Base-by-base conservation (phyloP, 495 filamentous ascomycete genomes). In the Hypoxylon subgilvum region DNA sequence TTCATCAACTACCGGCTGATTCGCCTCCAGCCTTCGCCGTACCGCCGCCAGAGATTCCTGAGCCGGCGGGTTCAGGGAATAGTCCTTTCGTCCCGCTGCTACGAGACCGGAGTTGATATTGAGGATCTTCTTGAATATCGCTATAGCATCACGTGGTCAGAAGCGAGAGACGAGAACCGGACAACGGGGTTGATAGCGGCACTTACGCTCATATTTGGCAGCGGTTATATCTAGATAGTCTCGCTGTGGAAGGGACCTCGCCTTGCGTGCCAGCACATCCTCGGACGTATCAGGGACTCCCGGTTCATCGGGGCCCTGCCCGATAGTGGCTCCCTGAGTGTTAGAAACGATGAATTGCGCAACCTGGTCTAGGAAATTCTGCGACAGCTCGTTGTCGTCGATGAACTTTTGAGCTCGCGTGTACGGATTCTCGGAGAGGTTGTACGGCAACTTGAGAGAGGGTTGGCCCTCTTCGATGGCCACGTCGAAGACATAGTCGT, bases 401-500 rank as follows among this genome's bases (percentile, higher is more conserved):
- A 97, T 88, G 66, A 97, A 99, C 68, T 89, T 96, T 17, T 86
- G 89, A 0, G 95, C 95, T 7, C 89, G 87, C 53, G 96, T 88
- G 69, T 95, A 97, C 2, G 91, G 91, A 68, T 97, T 97, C 69
- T 97, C 88, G 4, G 88, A 89, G 31, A 89, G 79, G 68, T 99
- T 97, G 69, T 90, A 97, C 1, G 95, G 93, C 23, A 99, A 79
- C 67, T 97, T 97, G 25, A 97, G 80, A 2, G 94, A 85, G 22
- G 95, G 95, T 60, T 93, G 91, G 30, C 94, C 95, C 57, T 97
- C 95, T 67, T 96, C 89, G 52, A 97, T 93, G 65, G 97, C 95
- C 19, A 99, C 94, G 67, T 97, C 93, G 61, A 97, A 99, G 41
- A 99, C 95, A 69, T 90, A 97, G 64, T 99, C 95, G 69, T 95